Evolutionary conservation across 2,329 filamentous ascomycete genomes (phyloP), one percentile per base, ranked within the genome.

Genomic region (Xylaria hypoxylon): DNA sequence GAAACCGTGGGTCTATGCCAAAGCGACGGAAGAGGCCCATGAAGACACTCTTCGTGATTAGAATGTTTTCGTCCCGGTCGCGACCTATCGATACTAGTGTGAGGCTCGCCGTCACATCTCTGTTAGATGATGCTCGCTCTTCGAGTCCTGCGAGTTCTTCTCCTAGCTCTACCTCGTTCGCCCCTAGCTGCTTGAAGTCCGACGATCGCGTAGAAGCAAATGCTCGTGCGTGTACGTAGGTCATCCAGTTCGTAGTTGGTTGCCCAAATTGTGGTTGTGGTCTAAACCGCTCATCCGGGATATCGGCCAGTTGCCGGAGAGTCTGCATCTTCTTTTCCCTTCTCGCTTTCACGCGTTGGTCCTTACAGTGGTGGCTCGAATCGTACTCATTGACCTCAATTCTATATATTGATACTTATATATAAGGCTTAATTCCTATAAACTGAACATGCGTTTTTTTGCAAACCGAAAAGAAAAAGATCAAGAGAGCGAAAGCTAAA

Each of bases 291-390:
- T 68, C 45, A 6, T 59, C 50, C 19, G 62, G 62, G 48, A 68
- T 62, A 28, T 65, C 57, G n/a, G 65, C 65, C 5, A 68, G 52
- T 53, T 62, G 51, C 13, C 65, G 57, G 19, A 68, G 65, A n/a
- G 51, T 62, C 24, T 68, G 8, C 62, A 68, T 68, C 28, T 63
- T 51, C 1, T 31, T 40, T 56, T 13, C 13, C 7, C 19, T 50
- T 13, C 17, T 44, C 45, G 17, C 26, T 19, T 40, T 31, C 15
- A 53, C 55, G 3, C 26, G 19, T 35, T 45, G n/a, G 6, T 35
- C 7, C 10, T 33, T 10, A 19, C 26, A 5, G 5, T 4, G n/a
- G 5, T 4, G 5, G n/a, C 17, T 28, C 6, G 17, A 4, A 22
- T 24, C 42, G 33, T 13, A 33, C 33, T 56, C 5, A 24, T 33